Conservation (phyloP, 495 filamentous ascomycete genomes). For the Trypethelium eluteriae region DNA sequence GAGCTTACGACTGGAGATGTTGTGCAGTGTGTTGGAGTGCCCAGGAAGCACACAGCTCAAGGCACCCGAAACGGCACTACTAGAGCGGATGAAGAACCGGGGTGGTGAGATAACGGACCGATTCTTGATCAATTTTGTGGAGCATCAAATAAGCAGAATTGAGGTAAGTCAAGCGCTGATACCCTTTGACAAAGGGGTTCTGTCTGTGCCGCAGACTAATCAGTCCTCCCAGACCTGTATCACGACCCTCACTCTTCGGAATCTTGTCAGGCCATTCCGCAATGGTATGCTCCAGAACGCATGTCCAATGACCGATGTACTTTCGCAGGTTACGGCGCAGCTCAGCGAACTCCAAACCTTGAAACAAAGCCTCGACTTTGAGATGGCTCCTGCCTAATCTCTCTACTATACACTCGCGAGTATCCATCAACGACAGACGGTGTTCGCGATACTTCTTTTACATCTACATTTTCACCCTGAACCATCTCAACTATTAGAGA, state of each 20-base stretch:
- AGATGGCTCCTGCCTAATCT: slow-evolving; percentile 23
- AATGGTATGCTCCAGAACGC: slow-evolving; percentile 32
- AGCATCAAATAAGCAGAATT: slow-evolving; percentile 89
- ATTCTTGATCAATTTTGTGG: slow-evolving; percentile 76
- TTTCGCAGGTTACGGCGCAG: slow-evolving; percentile 29
- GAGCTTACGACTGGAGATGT: slow-evolving; percentile 79
- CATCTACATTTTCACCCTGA: too few relatives aligned
- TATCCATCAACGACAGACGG: too few relatives aligned
- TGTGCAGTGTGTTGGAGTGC: slow-evolving; percentile 78
- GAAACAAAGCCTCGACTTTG: slow-evolving; percentile 25
- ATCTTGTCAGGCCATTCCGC: slow-evolving; percentile 37
- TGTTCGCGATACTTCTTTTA: too few relatives aligned
- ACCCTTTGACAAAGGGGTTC: background rate
- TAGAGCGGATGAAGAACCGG: slow-evolving; percentile 73
- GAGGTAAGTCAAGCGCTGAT: slow-evolving; percentile 57
- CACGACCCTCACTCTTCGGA: slow-evolving; percentile 36
- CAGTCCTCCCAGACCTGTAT: slow-evolving; percentile 33
- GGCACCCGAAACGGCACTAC: slow-evolving; percentile 67
- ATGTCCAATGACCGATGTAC: slow-evolving; percentile 37
- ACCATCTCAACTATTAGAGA: too few relatives aligned
- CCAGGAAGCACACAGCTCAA: slow-evolving; percentile 49
- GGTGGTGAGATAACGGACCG: slow-evolving; percentile 82
- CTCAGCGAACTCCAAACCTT: slow-evolving; percentile 33
- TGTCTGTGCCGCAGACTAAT: background rate
- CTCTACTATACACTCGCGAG: background rate